Evolutionary conservation across 1,139 yeast genomes (phyloP).

Genomic region (Candida albicans): DNA sequence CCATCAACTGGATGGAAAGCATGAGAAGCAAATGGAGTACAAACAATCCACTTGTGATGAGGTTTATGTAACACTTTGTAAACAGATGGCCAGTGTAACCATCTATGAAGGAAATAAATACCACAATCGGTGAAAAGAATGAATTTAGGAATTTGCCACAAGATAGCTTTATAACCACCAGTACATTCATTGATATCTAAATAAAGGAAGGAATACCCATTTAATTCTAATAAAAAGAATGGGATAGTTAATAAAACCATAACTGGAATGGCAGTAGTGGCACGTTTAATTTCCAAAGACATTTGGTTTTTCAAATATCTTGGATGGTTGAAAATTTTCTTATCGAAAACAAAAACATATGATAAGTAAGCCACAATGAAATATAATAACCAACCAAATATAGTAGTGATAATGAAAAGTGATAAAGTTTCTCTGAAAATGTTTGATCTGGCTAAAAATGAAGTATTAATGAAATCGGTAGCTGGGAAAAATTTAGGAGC

Average conservation of each 20-base stretch:
- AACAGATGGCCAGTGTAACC: constrained; percentile 87
- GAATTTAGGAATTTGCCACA: constrained; percentile 71
- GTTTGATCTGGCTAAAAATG: constrained; percentile 71
- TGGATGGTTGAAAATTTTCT: constrained; percentile 90
- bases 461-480: constrained; percentile 54
- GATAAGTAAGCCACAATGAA: constrained; percentile 73
- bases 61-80: constrained; percentile 91
- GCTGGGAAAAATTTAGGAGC: constrained; percentile 40
- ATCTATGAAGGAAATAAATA: constrained; percentile 86
- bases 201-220: constrained; percentile 80
- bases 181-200: constrained; percentile 60
- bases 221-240: constrained; percentile 81
- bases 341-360: constrained; percentile 78
- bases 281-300: constrained; percentile 75
- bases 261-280: constrained; percentile 75
- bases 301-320: constrained; percentile 92
- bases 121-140: constrained; percentile 92
- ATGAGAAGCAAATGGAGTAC: constrained; percentile 97
- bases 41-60: constrained; percentile 99
- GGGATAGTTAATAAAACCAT: constrained; percentile 89
- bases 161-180: constrained; percentile 67
- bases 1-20: constrained; percentile 99
- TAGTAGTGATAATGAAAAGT: constrained; percentile 66
- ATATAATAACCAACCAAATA: constrained; percentile 85
- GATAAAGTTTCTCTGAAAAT: constrained; percentile 68